Conservation (phyloP, 805 yeast genomes). For the Alloascoidea hylecoeti region DNA sequence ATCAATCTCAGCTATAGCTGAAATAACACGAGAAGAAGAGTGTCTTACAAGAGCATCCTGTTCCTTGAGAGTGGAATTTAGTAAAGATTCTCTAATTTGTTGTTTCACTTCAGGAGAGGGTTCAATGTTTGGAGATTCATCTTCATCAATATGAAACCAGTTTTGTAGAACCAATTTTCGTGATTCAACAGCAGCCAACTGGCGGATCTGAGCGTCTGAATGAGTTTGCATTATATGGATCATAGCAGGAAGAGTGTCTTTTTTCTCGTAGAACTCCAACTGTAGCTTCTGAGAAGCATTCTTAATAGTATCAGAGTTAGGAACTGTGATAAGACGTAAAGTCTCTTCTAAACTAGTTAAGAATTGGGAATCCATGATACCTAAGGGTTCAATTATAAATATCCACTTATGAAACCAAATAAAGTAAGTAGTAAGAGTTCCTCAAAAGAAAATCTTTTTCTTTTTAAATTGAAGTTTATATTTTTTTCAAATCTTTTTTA, state of each 20-base stretch:
- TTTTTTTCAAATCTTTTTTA: too few relatives aligned
- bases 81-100: slow-evolving; percentile 52
- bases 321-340: slow-evolving; percentile 62
- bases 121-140: slow-evolving; percentile 12
- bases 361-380: slow-evolving; percentile 63
- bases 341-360: slow-evolving; percentile 64
- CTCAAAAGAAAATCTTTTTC: too few relatives aligned
- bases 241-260: slow-evolving; percentile 66
- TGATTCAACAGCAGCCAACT: slow-evolving; percentile 93
- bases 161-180: slow-evolving; percentile 63
- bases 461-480: too few relatives aligned
- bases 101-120: slow-evolving; percentile 35
- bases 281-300: slow-evolving; percentile 67
- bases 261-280: slow-evolving; percentile 58
- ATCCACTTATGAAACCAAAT: too few relatives aligned
- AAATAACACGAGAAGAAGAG: slow-evolving; percentile 76
- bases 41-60: slow-evolving; percentile 63
- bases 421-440: too few relatives aligned
- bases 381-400: too few relatives aligned
- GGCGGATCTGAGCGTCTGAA: slow-evolving; percentile 59
- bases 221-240: slow-evolving; percentile 67
- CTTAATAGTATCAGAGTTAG: slow-evolving; percentile 72
- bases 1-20: slow-evolving; percentile 73
- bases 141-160: slow-evolving; percentile 36
- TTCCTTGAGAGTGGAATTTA: slow-evolving; percentile 55